Percentiles rank a stretch among this genome's conserved stretches.
These are phyloP conservation scores for Basipetospora chlamydospora DNA, from an alignment of 2,329 filamentous ascomycete species.

Conservation along the genomic window DNA sequence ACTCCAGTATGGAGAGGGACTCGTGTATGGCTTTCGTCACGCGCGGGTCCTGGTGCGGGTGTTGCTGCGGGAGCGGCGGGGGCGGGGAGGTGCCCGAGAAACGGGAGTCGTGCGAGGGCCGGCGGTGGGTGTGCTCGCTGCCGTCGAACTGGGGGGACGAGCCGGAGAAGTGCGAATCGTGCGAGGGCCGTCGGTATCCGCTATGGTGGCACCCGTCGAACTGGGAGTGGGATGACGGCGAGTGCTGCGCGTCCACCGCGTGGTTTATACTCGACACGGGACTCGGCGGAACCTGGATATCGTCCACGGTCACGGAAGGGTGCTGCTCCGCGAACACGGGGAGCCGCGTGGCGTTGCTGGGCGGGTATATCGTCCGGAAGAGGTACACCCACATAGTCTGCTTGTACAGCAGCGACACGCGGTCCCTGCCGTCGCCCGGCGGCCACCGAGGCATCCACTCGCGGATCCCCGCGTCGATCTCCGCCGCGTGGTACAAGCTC, in stretches of 20 bases:
- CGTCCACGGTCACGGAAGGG: not conserved
- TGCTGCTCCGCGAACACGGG: slow-evolving; percentile 2
- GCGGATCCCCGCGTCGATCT: slow-evolving; percentile 61
- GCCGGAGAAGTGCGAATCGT: too few species aligned
- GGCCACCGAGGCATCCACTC: slow-evolving; percentile 57
- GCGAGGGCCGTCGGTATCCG: too few species aligned
- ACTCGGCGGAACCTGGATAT: not conserved
- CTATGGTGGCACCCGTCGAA: too few species aligned
- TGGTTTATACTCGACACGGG: slow-evolving; percentile 1
- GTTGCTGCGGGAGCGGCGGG: slow-evolving; percentile 28
- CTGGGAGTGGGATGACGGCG: too few species aligned
- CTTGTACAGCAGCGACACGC: slow-evolving; percentile 44
- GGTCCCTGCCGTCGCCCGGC: slow-evolving; percentile 38
- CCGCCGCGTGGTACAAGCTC: slow-evolving; percentile 55
- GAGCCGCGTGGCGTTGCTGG: slow-evolving; percentile 12
- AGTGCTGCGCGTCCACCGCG: too few species aligned
- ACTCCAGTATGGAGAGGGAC: slow-evolving; percentile 37
- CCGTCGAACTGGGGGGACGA: too few species aligned
- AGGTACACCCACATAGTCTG: slow-evolving; percentile 54
- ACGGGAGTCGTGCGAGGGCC: not conserved
- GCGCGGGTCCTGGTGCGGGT: slow-evolving; percentile 31
- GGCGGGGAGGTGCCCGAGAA: too few species aligned
- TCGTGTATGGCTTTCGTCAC: slow-evolving; percentile 42
- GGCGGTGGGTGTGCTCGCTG: too few species aligned
- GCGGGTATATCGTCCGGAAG: slow-evolving; percentile 46